These are phyloP conservation scores for Rhodotorula sp. DNA, from an alignment of 1,284 basidiomycete species.

Conservation along the genomic window DNA sequence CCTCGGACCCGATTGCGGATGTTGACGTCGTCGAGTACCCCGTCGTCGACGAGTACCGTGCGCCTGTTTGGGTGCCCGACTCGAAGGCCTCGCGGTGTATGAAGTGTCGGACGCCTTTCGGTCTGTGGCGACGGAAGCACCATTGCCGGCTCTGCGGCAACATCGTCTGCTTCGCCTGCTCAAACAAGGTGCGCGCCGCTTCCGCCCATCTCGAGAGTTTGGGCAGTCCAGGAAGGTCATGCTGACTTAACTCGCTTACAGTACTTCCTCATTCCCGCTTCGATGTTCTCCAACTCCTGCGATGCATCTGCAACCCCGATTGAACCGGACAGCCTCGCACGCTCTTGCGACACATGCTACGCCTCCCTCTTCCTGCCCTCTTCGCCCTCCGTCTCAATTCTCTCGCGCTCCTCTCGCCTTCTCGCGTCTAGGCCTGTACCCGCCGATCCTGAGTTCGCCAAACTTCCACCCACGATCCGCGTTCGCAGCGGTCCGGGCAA, in stretches of 20 bases:
- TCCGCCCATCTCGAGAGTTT: not conserved
- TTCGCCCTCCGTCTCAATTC: no score
- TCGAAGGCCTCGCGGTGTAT: slow-evolving; percentile 74
- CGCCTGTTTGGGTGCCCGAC: slow-evolving; percentile 90
- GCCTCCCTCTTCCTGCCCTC: slow-evolving; percentile 69
- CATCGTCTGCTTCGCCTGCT: slow-evolving; percentile 80
- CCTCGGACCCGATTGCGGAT: not conserved
- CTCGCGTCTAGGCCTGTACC: slow-evolving; percentile 11
- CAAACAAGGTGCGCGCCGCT: slow-evolving; percentile 61
- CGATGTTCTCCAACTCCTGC: not conserved
- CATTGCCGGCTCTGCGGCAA: slow-evolving; percentile 86
- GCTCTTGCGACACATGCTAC: slow-evolving; percentile 81
- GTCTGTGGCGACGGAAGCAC: slow-evolving; percentile 77
- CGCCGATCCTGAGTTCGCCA: not conserved
- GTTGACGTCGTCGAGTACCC: slow-evolving; percentile 18
- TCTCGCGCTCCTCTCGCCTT: slow-evolving; percentile 13
- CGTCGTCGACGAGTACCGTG: slow-evolving; percentile 80
- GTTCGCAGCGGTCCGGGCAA: not conserved
- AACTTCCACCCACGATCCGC: not conserved
- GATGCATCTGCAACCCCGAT: not conserved
- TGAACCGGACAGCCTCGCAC: slow-evolving; percentile 62
- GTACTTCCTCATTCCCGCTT: slow-evolving; percentile 69
- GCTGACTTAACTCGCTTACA: slow-evolving; percentile 44
- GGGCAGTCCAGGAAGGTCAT: not conserved
- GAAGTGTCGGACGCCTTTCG: slow-evolving; percentile 74